Base-by-base conservation (phyloP, 176 grass and related monocot species). In the Ananas comosus region DNA sequence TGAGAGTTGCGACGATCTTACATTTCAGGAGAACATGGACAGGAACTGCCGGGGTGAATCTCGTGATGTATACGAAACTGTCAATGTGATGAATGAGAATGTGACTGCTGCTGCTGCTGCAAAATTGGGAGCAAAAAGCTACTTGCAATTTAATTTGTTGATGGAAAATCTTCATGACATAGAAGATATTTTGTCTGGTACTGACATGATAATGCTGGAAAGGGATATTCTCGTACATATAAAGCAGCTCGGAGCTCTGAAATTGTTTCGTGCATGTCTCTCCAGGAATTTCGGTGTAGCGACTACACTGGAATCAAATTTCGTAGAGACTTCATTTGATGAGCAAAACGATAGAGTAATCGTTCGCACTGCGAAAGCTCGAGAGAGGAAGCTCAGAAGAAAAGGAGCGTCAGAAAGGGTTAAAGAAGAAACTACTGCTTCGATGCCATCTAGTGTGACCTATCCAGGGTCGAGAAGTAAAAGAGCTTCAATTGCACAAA, bases 301-400 rank as follows among this genome's bases (percentile, higher is more conserved):
- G 10, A 70, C 70, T 72, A 63, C 58, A 11, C 8, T 19, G 29
- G 70, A 76, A 74, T 18, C 64, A 29, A 74, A 91, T 27, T 83
- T 24, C 51, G 64, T 63, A 2, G 75, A 80, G 67, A 59, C 47
- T 66, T 70, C 23, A 13, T 33, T 75, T 3, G 21, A 82, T 63
- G 69, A 78, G 53, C 64, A 78, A 69, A 66, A 78, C 0, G 69
- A 61, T 64, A 33, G 70, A 27, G 13, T 58, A 23, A 25, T 92
- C 50, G 22, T 92, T 72, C 80, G 77, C 3, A 90, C 83, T 12
- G 81, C 79, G 51, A 92, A 87, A 79, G 85, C 70, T 21, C 51
- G 81, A 13, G 70, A 87, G 78, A 96, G 92, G 63, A 96, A 89
- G 73, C 56, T 77, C 54, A 96, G 69, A 69, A 82, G 92, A 77